These are phyloP conservation scores for Calonectria pteridis DNA, from an alignment of 2,329 filamentous ascomycete genomes.

Conservation along the genomic window DNA sequence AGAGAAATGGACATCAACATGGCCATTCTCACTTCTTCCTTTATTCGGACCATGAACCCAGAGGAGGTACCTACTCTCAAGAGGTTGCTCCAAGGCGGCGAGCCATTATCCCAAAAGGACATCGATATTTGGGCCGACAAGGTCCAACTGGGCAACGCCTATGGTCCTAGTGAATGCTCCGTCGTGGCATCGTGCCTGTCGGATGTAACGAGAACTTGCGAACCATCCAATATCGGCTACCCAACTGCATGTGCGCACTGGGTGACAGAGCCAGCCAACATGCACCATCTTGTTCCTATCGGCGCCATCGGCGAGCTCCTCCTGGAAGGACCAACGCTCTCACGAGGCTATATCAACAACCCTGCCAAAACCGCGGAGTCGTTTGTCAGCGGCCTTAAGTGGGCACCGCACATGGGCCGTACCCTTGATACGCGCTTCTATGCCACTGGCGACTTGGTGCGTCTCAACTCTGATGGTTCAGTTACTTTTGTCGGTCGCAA, in stretches of 20 bases:
- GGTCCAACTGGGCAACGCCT: neutral
- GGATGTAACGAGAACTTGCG: neutral
- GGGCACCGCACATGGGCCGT: neutral
- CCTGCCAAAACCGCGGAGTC: neutral
- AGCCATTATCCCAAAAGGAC: neutral
- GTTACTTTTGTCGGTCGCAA: slow-evolving; percentile 63
- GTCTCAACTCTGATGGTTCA: slow-evolving; percentile 53
- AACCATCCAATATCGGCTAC: neutral
- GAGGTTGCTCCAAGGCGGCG: neutral
- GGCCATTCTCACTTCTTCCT: neutral
- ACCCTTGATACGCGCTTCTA: slow-evolving; percentile 46
- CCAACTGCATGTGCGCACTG: neutral
- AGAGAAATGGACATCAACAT: neutral
- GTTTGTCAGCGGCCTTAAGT: neutral
- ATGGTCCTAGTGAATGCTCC: neutral
- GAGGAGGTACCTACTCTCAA: neutral
- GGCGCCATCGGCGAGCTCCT: neutral
- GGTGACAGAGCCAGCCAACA: neutral
- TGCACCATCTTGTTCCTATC: neutral
- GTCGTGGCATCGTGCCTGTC: neutral
- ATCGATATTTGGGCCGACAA: neutral
- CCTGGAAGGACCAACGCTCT: neutral
- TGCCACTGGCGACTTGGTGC: slow-evolving; percentile 62
- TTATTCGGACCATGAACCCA: neutral
- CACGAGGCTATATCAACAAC: neutral